These are phyloP conservation scores for Pilaira anomala DNA, from an alignment of 192 early-diverging fungal species.

Conservation along the genomic window DNA sequence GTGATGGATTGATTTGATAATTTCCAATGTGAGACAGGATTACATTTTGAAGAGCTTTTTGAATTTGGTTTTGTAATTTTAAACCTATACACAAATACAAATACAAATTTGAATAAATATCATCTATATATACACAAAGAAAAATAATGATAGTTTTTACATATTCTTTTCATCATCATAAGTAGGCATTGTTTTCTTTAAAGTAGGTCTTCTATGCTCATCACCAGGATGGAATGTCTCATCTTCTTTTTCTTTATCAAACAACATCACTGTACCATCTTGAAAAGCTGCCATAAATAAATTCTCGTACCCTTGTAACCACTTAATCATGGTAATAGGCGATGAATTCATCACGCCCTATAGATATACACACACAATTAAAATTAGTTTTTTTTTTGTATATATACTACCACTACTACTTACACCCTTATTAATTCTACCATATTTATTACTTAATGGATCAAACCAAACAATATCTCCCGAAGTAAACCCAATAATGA, in stretches of 20 bases:
- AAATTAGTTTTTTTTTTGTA: too few relatives aligned
- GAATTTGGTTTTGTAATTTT: conserved; percentile 47
- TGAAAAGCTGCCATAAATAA: conserved; percentile 84
- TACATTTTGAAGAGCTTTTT: conserved; percentile 56
- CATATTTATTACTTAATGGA: conserved; percentile 85
- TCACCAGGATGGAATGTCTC: conserved; percentile 42
- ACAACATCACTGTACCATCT: conserved; percentile 83
- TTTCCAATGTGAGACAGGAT: conserved; percentile 38
- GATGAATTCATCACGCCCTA: conserved; percentile 67
- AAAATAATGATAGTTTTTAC: neutral
- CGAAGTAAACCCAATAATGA: conserved; percentile 78
- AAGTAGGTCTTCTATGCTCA: neutral
- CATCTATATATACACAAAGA: neutral
- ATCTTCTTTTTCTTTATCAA: conserved; percentile 92
- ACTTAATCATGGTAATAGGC: conserved; percentile 78
- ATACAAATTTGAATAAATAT: neutral
- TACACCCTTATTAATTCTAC: conserved; percentile 82
- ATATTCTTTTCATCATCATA: neutral
- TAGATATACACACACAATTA: neutral
- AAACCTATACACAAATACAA: conserved; percentile 40
- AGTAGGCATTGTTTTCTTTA: neutral
- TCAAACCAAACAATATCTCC: conserved; percentile 90
- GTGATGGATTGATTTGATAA: conserved; percentile 34
- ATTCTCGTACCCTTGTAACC: conserved; percentile 86
- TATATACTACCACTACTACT: too few relatives aligned